Base-by-base conservation (phyloP, 805 yeast genomes). In the Cyberlindnera petersonii region DNA sequence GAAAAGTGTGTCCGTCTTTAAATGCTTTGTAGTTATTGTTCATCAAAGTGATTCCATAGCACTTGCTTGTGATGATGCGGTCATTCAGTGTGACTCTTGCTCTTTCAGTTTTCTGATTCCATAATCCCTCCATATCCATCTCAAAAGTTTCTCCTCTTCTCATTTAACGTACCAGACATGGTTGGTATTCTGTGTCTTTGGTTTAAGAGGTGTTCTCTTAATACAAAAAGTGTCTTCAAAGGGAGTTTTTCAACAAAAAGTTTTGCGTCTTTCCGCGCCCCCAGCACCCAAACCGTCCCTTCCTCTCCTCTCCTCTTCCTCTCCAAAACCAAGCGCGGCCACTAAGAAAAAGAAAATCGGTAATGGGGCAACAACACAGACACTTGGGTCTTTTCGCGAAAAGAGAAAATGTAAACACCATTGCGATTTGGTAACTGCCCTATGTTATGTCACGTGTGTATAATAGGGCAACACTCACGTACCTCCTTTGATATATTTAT, bases 111-210 rank as follows among this genome's bases (percentile, higher is more conserved):
- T 26, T 26, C 9, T 20, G 31, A 33, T 9, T 24, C 31, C 21
- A 26, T 24, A 3, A 14, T 33, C 31, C 29, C 38, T 26, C 23
- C 14, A n/a, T n/a, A n/a, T n/a, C n/a, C n/a, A n/a, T 16, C 5
- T 4, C 14, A 15, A 11, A 8, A n/a, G 15, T 27, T 4, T 33
- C 29, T 4, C 22, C 26, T 27, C 28, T 30, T 24, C 32, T 33
- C 15, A 15, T 17, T 18, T 15, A 46, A 53, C 58, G 45, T 54
- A 54, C 58, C 58, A 44, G 58, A 45, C 58, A 54, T 54, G 40
- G 47, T 54, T 52, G 45, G 43, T 48, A 42, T 48, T 44, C 40
- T 44, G 49, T 39, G 40, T 46, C 42, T 20, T 43, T 45, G 36
- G 44, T 27, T 30, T 31, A 16, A 22, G 19, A 32, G 28, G 28